Percentiles rank a stretch among this genome's conserved stretches.
These are phyloP conservation scores for Leccinellum rugosiceps DNA, from an alignment of 768 basidiomycete genomes.

Conservation along the genomic window DNA sequence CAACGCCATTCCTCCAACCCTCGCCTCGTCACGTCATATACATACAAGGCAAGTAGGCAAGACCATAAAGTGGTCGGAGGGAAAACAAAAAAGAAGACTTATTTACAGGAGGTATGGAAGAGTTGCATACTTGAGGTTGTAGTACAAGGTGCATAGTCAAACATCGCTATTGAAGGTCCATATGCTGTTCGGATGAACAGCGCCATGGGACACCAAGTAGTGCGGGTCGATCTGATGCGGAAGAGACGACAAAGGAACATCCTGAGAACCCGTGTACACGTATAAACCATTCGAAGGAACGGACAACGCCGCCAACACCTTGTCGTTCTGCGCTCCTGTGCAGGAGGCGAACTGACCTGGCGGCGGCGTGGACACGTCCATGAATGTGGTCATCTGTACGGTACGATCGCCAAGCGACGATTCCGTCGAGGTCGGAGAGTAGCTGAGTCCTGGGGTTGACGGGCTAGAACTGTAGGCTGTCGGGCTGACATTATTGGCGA, in stretches of 20 bases:
- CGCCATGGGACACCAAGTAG: constrained; percentile 12
- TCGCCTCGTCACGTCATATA: constrained; percentile 18
- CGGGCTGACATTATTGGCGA: constrained; percentile 24
- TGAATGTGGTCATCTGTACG: constrained; percentile 52
- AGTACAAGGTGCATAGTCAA: constrained; percentile 5
- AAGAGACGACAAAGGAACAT: constrained; percentile 1
- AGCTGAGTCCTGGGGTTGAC: constrained; percentile 54
- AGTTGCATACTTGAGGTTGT: background rate
- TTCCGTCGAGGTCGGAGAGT: constrained; percentile 60
- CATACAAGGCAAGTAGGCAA: constrained; percentile 27
- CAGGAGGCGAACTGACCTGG: constrained; percentile 37
- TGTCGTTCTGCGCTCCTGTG: constrained; percentile 34
- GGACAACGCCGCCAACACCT: constrained; percentile 21
- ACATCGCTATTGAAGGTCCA: constrained; percentile 20
- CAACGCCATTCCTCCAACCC: constrained; percentile 15
- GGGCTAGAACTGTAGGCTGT: constrained; percentile 35
- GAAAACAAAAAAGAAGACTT: constrained; percentile 14
- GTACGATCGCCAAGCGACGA: constrained; percentile 55
- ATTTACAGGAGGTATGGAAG: constrained; percentile 23
- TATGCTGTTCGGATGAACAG: constrained; percentile 5
- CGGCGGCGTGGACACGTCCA: constrained; percentile 40
- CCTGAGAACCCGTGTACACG: constrained; percentile 20
- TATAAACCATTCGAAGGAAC: constrained; percentile 16
- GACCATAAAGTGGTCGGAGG: background rate
- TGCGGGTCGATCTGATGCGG: constrained; percentile 13